Base-by-base conservation (phyloP, 2,329 filamentous ascomycete species). In the Ophiostoma pallidulum region DNA sequence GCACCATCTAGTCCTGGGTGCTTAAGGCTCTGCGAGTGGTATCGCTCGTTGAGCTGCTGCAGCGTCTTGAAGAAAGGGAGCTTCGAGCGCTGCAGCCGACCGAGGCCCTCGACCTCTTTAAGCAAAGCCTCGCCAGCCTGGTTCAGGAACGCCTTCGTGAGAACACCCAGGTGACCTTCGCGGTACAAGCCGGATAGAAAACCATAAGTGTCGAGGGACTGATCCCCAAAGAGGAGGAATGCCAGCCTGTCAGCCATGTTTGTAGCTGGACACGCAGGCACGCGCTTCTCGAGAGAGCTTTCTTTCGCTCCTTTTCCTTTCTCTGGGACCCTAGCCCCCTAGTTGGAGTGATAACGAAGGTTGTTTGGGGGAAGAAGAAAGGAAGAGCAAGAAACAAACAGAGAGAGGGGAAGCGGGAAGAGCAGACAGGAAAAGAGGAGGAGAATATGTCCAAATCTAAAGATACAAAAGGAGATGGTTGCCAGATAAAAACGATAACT, bases 171-270 rank as follows among this genome's bases (percentile, higher is more conserved):
- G 52, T 67, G 64, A 33, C 64, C 64, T 51, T 65, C 62, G 45
- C 68, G 68, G 58, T 65, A 72, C 56, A 75, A 72, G 49, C 73
- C 67, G 43, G 78, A 74, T 51, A 86, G 66, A 54, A 83, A 78
- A 55, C 67, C 68, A 60, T 82, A 77, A 57, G 80, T 80, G 62
- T 83, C 78, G 57, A 79, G 72, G 51, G 81, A 84, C 65, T 86
- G 82, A 60, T 86, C 82, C 66, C 81, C 81, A 60, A 85, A 84
- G 53, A 85, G 74, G 62, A 83, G 73, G 61, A 73, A 75, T 45
- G 69, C 67, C 62, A 74, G 65, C 59, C 69, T 63, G 62, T 67
- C 62, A 58, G 64, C 66, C 69, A 72, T 72, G 51, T 53, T 66
- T 61, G 35, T 10, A 9, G 8, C 16, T 42, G 9, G 45, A 26